Conservation (phyloP, 306 rosid genomes). For the Glycine latifolia region DNA sequence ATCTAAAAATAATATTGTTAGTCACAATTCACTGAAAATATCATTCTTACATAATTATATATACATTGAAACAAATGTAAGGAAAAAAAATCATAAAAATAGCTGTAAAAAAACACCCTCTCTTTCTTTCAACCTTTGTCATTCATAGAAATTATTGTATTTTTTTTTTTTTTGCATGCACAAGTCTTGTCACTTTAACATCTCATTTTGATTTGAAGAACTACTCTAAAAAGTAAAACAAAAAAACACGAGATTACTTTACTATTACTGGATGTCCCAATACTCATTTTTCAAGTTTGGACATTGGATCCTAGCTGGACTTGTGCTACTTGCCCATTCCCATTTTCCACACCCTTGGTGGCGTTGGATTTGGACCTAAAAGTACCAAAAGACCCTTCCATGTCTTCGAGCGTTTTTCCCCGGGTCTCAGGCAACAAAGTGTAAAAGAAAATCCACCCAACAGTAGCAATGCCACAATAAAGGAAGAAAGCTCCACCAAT, state of each 20-base stretch:
- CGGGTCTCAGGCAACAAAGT: slow-evolving; percentile 76
- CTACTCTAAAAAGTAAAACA: neutral
- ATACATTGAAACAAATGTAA: neutral
- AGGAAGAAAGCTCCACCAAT: slow-evolving; percentile 85
- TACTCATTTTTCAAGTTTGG: neutral
- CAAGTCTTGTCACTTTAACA: neutral
- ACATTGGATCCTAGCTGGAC: slow-evolving; percentile 50
- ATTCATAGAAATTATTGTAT: neutral
- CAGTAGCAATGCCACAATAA: slow-evolving; percentile 50
- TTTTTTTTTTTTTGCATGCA: neutral
- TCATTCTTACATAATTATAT: no score
- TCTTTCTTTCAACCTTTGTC: neutral
- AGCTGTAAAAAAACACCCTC: neutral
- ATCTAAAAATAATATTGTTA: no score
- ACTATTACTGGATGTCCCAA: neutral
- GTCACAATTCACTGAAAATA: no score
- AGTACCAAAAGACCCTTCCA: slow-evolving; percentile 77
- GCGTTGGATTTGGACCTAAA: slow-evolving; percentile 35
- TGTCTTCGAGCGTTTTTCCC: slow-evolving; percentile 76
- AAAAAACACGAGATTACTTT: neutral
- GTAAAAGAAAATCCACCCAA: slow-evolving; percentile 67
- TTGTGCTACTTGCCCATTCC: slow-evolving; percentile 44
- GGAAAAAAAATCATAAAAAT: neutral
- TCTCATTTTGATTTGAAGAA: neutral
- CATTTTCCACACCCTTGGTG: slow-evolving; percentile 5